Percentiles rank a stretch among this genome's conserved stretches.
Conservation (phyloP, 257 asterid species). For the Capsicum baccatum region DNA sequence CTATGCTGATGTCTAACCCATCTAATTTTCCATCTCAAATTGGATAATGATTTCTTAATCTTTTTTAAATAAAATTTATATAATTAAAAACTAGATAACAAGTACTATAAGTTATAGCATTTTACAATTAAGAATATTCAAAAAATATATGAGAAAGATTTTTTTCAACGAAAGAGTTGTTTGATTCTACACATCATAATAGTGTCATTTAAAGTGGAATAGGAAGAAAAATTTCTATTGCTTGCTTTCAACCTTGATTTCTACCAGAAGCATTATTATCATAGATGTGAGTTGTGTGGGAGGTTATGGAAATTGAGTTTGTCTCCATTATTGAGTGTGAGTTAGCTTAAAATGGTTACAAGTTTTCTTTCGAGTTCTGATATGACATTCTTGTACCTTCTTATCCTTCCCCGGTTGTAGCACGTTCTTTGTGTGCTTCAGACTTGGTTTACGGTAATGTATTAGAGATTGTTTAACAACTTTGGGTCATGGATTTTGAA, state of each 20-base stretch:
- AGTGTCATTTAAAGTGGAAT: neutral
- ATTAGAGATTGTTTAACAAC: neutral
- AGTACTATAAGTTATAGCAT: neutral
- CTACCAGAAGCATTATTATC: neutral
- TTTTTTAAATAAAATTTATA: neutral
- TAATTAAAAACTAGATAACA: neutral
- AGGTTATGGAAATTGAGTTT: neutral
- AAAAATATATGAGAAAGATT: neutral
- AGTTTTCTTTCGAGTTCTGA: neutral
- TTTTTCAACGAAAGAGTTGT: neutral
- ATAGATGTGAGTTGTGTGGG: neutral
- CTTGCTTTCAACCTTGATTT: neutral
- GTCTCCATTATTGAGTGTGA: neutral
- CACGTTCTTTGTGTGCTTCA: neutral
- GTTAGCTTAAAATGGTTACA: conserved; percentile 19
- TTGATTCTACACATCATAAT: neutral
- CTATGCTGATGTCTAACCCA: too few species aligned
- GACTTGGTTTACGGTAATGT: neutral
- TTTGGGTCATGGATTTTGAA: neutral
- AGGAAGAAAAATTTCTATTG: neutral
- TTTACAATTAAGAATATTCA: neutral
- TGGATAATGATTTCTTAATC: neutral
- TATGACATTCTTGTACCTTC: neutral
- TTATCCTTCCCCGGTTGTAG: neutral
- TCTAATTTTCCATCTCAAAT: neutral